phyloP scores from a whole-genome alignment of 176 grass and related monocot species.

The Ensete ventricosum region DNA sequence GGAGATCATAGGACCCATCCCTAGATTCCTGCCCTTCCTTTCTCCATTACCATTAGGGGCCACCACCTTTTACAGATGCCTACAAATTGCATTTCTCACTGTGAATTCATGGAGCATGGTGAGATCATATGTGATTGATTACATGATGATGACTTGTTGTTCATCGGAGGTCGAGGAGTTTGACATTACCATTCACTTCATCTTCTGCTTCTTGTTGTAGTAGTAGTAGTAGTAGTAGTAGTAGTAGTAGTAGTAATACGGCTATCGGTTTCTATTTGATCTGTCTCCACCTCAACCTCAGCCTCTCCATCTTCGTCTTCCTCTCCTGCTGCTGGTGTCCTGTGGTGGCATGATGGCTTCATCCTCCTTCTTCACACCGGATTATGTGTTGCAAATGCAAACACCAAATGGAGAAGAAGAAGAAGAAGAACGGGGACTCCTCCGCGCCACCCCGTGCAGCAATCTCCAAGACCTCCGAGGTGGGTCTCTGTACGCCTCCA shows the following conservation, averaged over 20 bases:
- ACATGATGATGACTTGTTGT: too few species aligned
- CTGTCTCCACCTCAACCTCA: not conserved
- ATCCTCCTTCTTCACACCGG: slow-evolving; percentile 71
- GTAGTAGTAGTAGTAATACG: too few species aligned
- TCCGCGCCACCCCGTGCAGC: not conserved
- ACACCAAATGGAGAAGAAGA: slow-evolving; percentile 46
- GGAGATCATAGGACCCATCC: slow-evolving; percentile 6
- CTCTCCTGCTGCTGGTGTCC: slow-evolving; percentile 31
- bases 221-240: too few species aligned
- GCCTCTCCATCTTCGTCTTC: slow-evolving; percentile 5
- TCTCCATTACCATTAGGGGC: too few species aligned
- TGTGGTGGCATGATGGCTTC: slow-evolving; percentile 57
- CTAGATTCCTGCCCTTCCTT: slow-evolving; percentile 14
- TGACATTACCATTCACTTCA: too few species aligned
- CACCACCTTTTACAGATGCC: not conserved
- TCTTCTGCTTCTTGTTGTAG: too few species aligned
- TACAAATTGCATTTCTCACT: not conserved
- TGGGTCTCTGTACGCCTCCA: not conserved
- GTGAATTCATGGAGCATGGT: too few species aligned
- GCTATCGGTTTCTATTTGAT: too few species aligned
- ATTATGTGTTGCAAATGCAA: slow-evolving; percentile 85
- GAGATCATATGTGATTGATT: too few species aligned
- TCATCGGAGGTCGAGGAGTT: too few species aligned
- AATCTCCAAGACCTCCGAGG: slow-evolving; percentile 80
- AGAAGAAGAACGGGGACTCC: slow-evolving; percentile 18